Evolutionary conservation across 2,329 filamentous ascomycete species (phyloP), one percentile per base, ranked within the genome.

Genomic region (Phialocephala sp.): DNA sequence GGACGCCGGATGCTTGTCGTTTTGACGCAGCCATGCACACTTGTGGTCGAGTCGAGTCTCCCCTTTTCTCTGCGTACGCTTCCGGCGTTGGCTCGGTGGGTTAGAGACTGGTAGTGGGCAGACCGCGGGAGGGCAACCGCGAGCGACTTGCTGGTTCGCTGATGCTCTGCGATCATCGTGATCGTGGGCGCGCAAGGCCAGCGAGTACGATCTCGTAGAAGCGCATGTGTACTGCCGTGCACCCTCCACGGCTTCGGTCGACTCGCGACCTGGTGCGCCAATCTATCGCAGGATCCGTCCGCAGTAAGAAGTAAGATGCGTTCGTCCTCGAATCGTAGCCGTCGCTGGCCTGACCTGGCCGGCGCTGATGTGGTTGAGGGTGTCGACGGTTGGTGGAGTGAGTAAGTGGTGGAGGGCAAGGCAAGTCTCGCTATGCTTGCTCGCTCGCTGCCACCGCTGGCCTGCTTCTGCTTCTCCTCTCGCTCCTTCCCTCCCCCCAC

Each of bases 1-100:
- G 60, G 56, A 24, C 57, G 39, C 54, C 59, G 56, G 61, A 59
- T 60, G 58, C 60, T 36, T 61, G 63, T 36, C 60, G 50, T 41
- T 55, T 47, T 66, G 37, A 54, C 39, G 62, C 59, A 18, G 59
- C 54, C 36, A 55, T 63, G 65, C 65, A 62, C 47, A 57, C 60
- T 50, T 61, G 45, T 58, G 58, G 57, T 52, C 41, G 22, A 61
- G 59, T 24, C 41, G 24, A 63, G 61, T 57, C 61, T 63, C 61
- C 41, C 61, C 61, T 59, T 59, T 63, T 63, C 36, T 59, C 27
- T 57, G 52, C 50, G 43, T 36, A 56, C 47, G 39, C 27, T 32
- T 32, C 27, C 27, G 27, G 27, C 27, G 27, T 32, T 32, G 27
- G 27, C 27, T 32, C 27, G 27, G 27, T 32, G 27, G 27, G 27